Evolutionary conservation across 2,329 filamentous ascomycete species (phyloP).

Genomic region (Aspergillus puulaauensis): DNA sequence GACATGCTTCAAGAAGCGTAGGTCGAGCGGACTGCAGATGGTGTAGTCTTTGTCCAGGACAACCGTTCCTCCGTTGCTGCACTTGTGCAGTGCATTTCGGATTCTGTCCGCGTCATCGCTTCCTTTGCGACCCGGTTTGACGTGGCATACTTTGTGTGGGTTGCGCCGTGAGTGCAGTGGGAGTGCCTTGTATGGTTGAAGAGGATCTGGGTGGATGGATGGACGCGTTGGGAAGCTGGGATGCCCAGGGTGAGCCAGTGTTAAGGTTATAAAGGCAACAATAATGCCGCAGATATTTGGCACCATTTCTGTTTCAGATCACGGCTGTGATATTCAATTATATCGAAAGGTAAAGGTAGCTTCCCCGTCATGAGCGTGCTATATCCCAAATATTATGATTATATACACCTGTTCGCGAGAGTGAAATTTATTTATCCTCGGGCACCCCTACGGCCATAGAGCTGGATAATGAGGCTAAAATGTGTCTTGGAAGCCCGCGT

Average conservation of each 20-base stretch:
- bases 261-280: background rate
- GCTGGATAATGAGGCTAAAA: too few relatives aligned
- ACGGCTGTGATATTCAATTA: too few relatives aligned
- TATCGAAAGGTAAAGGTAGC: too few relatives aligned
- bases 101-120: slow-evolving; percentile 32
- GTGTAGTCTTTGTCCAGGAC: slow-evolving; percentile 61
- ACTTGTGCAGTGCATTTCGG: slow-evolving; percentile 55
- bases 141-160: background rate
- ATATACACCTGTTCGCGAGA: too few relatives aligned
- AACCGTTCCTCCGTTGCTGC: slow-evolving; percentile 64
- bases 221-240: background rate
- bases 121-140: background rate
- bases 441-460: too few relatives aligned
- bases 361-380: too few relatives aligned
- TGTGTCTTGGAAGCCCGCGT: too few relatives aligned
- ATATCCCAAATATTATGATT: too few relatives aligned
- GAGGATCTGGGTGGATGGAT: background rate
- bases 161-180: background rate
- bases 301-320: too few relatives aligned
- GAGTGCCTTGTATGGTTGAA: slow-evolving; percentile 2
- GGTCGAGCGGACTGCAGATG: slow-evolving; percentile 63
- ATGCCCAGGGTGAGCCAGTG: background rate
- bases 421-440: too few relatives aligned
- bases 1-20: slow-evolving; percentile 63
- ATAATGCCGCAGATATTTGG: background rate